Evolutionary conservation across 768 basidiomycete species (phyloP), one percentile per base, ranked within the genome.

Genomic region (Auricularia sp.): DNA sequence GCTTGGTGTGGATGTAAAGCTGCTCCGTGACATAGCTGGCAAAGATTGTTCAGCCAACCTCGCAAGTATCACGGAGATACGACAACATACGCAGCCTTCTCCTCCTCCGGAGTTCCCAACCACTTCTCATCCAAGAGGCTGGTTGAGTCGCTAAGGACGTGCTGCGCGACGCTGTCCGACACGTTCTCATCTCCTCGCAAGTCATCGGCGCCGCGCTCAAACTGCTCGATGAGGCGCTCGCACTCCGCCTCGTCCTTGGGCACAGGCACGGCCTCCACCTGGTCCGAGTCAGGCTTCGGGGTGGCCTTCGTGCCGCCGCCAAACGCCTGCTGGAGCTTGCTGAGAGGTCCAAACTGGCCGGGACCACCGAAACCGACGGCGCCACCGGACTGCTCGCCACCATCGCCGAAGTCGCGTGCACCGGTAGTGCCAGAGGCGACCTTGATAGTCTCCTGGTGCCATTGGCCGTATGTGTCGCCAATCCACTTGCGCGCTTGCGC

Each of bases 71-170:
- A 64, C n/a, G 43, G 44, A 12, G 47, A 62, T 35, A 64, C 59
- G 66, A 51, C 42, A 21, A 87, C 88, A 68, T 74, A 93, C 81
- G 87, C 84, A 68, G 86, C 79, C 67, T 87, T 76, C 76, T 98
- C 96, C 71, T 95, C 93, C 66, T 88, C 84, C 70, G 87, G 84
- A 1, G 80, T 85, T 4, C 94, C 96, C 54, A 87, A 68, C 96
- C 96, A 99, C 64, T 80, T 71, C 79, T 97, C 95, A 29, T 91
- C 81, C n/a, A 75, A 53, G 61, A 98, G 74, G 7, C 74, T 76
- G 3, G 85, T 87, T 62, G 72, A 73, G 68, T 90, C 88, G 61
- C 78, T 74, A 69, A 95, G 68, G 72, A 86, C 84, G 70, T 97
- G 93, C 72, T 94, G 93, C 21, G 84, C 79, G 53, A 98, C 91